phyloP scores from a whole-genome alignment of 257 asterid genomes.

The Scutellaria galericulata region DNA sequence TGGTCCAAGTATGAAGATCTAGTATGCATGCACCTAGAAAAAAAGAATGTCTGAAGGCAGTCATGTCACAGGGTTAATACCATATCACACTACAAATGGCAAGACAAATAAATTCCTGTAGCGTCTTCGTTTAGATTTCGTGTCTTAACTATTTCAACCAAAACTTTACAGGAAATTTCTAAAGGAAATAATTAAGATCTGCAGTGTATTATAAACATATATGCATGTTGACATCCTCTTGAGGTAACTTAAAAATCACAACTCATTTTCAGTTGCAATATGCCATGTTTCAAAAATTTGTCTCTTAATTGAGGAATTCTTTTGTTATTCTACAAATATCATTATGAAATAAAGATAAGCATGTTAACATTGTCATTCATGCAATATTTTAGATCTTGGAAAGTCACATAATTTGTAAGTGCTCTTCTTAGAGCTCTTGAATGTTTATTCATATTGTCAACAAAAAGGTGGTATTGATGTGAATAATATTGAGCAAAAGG shows the following conservation, averaged over 20 bases:
- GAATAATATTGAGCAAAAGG: constrained; percentile 13
- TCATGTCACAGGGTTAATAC: constrained; percentile 9
- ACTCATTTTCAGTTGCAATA: constrained; percentile 27
- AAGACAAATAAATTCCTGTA: neutral
- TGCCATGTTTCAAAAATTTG: constrained; percentile 15
- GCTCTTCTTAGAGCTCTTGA: constrained; percentile 13
- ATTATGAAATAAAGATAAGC: constrained; percentile 25
- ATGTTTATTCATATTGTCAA: constrained; percentile 19
- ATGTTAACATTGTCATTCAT: constrained; percentile 31
- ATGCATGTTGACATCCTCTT: constrained; percentile 24
- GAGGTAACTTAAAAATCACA: constrained; percentile 24
- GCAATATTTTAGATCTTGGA: constrained; percentile 34
- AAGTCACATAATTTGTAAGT: constrained; percentile 23
- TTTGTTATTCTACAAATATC: constrained; percentile 30
- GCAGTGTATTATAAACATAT: neutral
- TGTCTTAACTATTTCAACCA: neutral
- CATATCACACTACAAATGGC: neutral
- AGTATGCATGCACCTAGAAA: constrained; percentile 10
- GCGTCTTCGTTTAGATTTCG: neutral
- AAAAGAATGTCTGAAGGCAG: neutral
- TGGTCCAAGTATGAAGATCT: constrained; percentile 18
- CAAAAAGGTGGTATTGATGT: neutral
- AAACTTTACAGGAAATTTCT: constrained; percentile 21
- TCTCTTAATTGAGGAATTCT: constrained; percentile 22
- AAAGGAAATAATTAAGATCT: constrained; percentile 17